Conservation (phyloP, 169 alveolate species). For the Babesia caballi region DNA sequence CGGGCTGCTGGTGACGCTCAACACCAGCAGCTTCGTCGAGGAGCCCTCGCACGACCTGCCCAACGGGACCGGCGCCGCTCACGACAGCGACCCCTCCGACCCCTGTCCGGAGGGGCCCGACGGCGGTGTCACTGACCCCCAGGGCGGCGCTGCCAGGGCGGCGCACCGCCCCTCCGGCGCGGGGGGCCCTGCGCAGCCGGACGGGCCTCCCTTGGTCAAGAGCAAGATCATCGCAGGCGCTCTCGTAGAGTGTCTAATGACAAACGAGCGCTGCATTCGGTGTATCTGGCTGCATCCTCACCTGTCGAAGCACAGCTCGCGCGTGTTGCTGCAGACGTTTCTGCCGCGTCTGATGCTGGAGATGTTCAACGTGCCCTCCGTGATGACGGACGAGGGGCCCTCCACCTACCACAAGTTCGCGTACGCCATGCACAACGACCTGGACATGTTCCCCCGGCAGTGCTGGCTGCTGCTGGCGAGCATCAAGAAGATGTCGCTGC, state of each 20-base stretch:
- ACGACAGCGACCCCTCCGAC: neutral
- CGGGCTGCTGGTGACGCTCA: slow-evolving; percentile 75
- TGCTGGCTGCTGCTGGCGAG: slow-evolving; percentile 77
- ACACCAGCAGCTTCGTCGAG: slow-evolving; percentile 59
- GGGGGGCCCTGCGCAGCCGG: neutral
- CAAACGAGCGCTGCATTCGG: slow-evolving; percentile 72
- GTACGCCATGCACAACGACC: slow-evolving; percentile 75
- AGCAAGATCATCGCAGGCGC: slow-evolving; percentile 77
- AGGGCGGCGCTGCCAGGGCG: neutral
- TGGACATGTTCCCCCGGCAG: slow-evolving; percentile 79
- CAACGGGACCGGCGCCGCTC: neutral
- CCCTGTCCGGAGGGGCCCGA: too few relatives aligned
- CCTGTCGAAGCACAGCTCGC: slow-evolving; percentile 70
- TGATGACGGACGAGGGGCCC: slow-evolving; percentile 39
- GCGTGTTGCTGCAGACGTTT: slow-evolving; percentile 71
- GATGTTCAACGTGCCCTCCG: slow-evolving; percentile 67
- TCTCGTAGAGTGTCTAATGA: slow-evolving; percentile 69
- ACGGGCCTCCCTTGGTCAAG: neutral
- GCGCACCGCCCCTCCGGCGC: neutral
- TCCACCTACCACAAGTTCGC: slow-evolving; percentile 62
- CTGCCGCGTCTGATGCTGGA: slow-evolving; percentile 75
- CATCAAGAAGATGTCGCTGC: slow-evolving; percentile 75
- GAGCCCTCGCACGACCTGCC: slow-evolving; percentile 5
- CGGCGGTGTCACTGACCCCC: neutral
- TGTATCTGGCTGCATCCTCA: slow-evolving; percentile 78